Evolutionary conservation across 2,329 filamentous ascomycete genomes (phyloP), one percentile per base, ranked within the genome.

Genomic region (Ascochyta rabiei): DNA sequence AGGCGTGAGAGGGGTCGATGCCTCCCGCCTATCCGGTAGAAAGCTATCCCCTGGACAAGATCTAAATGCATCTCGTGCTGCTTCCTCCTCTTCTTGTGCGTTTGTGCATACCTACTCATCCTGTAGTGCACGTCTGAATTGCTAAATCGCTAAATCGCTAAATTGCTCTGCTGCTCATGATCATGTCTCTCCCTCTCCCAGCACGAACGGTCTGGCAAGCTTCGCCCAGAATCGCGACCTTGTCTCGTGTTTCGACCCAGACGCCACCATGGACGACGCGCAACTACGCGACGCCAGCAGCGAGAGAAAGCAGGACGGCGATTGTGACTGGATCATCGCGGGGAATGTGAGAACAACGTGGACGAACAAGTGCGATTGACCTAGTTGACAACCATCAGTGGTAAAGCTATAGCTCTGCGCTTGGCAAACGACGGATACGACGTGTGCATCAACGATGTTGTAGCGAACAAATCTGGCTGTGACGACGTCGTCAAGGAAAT

Each of bases 391-490:
- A 16, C 19, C 6, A 8, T 31, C 50, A 86, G 85, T 59, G 86
- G 86, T 41, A 84, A 83, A 63, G 80, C 84, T 18, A 86, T 88
- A 48, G 86, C 86, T 16, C 74, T 87, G 7, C 84, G 86, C 2
- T 79, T 89, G 15, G 86, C 86, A 6, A 74, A 78, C 19, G 87
- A 89, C 57, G 86, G 86, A 48, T 89, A 89, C 73, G 79, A 85
- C 60, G 77, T 90, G 44, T 87, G 84, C 64, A 76, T 89, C 59
- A 89, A 88, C 67, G 86, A 89, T 60, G 75, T 89, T 15, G 60
- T 76, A 24, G 76, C 80, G 13, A 84, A 87, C 59, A 72, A 80
- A 45, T 61, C 78, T 4, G 80, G 76, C 1, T 82, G 84, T 56
- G 80, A 86, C 46, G 77, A 81, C 19, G 77, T 80, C 0, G 82